Conservation (phyloP, 2,329 filamentous ascomycete species). For the Aspergillus brunneoviolaceus region DNA sequence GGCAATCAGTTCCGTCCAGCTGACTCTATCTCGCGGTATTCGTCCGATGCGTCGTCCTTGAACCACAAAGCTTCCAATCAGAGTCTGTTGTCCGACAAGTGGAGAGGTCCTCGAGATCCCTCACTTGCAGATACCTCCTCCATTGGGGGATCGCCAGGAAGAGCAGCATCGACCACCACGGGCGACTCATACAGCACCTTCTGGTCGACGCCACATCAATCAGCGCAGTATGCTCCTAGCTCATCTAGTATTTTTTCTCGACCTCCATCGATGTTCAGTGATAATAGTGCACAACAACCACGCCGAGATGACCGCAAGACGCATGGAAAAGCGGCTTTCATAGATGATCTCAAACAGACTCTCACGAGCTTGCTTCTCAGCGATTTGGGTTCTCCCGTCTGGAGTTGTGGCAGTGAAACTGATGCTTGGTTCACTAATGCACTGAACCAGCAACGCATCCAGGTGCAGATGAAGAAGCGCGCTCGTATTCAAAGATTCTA, state of each 20-base stretch:
- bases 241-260: constrained; percentile 57
- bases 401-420: constrained; percentile 87
- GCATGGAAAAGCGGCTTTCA: constrained; percentile 75
- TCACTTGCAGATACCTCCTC: constrained; percentile 62
- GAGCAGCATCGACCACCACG: constrained; percentile 67
- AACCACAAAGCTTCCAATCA: constrained; percentile 65
- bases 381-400: constrained; percentile 82
- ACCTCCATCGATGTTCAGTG: constrained; percentile 44
- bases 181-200: constrained; percentile 77
- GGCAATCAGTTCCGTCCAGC: constrained; percentile 29
- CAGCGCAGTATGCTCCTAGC: constrained; percentile 63
- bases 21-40: constrained; percentile 31
- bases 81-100: constrained; percentile 68
- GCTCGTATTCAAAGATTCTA: constrained; percentile 41
- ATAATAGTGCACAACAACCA: constrained; percentile 33
- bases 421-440: constrained; percentile 74
- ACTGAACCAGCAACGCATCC: constrained; percentile 51
- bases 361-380: constrained; percentile 83
- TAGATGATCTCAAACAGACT: constrained; percentile 73
- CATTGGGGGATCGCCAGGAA: constrained; percentile 58
- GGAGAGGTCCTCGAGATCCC: constrained; percentile 57
- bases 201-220: constrained; percentile 81
- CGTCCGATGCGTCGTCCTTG: constrained; percentile 37
- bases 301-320: constrained; percentile 38
- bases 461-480: constrained; percentile 40